Base-by-base conservation (phyloP, 169 alveolate genomes). In the Babesia caballi region DNA sequence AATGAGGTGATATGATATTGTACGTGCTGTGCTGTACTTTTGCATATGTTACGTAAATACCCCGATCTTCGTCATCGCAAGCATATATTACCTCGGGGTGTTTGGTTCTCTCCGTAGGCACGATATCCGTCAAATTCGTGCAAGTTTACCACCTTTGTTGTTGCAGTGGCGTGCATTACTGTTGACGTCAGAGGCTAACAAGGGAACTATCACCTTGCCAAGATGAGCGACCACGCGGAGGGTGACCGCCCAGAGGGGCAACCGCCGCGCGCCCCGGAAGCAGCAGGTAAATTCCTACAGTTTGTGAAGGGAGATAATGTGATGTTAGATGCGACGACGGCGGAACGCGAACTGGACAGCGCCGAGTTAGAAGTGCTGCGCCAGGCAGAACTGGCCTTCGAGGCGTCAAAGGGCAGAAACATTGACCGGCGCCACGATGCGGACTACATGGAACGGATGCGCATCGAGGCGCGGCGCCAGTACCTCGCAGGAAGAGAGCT, bases 401-500 rank as follows among this genome's bases (percentile, higher is more conserved):
- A 85, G 70, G 82, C 87, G 30, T 56, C 74, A 21, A 76, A 76
- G 53, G 93, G 92, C 25, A 58, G 93, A 66, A 85, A 85, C 38
- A 67, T 77, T 30, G 78, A 88, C 49, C 27, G 87, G 84, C 84
- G 83, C 32, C 57, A 85, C 59, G 68, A 88, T 58, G 46, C 69
- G 40, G 82, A 83, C 32, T 88, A 88, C 65, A 32, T 88, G 60
- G 90, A 85, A 61, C 82, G 85, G 11, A 58, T 88, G 72, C 75
- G 92, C 40, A 77, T 76, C 23, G 93, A 88, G 19, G 94, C 96
- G 35, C 82, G 99, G 68, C 82, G 98, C 82, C 91, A 93, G 44
- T 98, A 97, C 83, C 84, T 98, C 77, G 96, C 93, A 80, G 91
- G 90, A 61, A 91, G 99, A 65, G 98, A 94, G 66, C 85, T 88